Conservation (phyloP, 192 early-diverging fungal genomes). For the Coemansia biformis region DNA sequence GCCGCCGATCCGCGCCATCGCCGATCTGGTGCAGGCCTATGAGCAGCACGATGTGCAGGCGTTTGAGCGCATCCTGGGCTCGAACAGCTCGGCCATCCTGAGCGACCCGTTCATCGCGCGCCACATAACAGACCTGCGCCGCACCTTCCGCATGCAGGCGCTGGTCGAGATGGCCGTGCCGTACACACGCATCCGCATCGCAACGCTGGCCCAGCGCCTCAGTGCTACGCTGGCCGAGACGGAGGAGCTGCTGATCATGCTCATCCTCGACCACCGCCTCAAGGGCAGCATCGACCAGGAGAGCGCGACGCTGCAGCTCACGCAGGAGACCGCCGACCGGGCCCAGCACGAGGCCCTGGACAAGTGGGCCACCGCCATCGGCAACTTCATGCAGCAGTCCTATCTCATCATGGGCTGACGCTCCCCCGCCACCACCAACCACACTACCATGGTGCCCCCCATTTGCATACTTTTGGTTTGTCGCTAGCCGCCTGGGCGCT, state of each 20-base stretch:
- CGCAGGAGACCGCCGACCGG: slow-evolving; percentile 30
- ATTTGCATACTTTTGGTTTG: slow-evolving; percentile 1
- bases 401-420: slow-evolving; percentile 7
- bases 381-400: slow-evolving; percentile 16
- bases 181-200: slow-evolving; percentile 86
- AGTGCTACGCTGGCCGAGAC: slow-evolving; percentile 72
- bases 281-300: slow-evolving; percentile 88
- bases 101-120: slow-evolving; percentile 83
- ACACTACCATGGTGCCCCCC: too few relatives aligned
- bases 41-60: slow-evolving; percentile 80
- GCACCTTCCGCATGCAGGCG: slow-evolving; percentile 90
- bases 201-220: slow-evolving; percentile 75
- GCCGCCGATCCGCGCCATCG: slow-evolving; percentile 88
- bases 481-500: too few relatives aligned
- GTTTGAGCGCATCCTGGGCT: slow-evolving; percentile 81
- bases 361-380: slow-evolving; percentile 31
- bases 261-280: slow-evolving; percentile 87
- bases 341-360: slow-evolving; percentile 32
- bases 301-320: slow-evolving; percentile 40
- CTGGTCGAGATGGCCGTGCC: slow-evolving; percentile 79
- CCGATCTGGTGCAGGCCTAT: slow-evolving; percentile 83
- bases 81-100: slow-evolving; percentile 70
- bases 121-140: slow-evolving; percentile 88
- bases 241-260: slow-evolving; percentile 76
- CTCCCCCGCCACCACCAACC: too few relatives aligned